Evolutionary conservation across 2,329 filamentous ascomycete genomes (phyloP), one percentile per base, ranked within the genome.

Genomic region (Rugonectria rugulosa): DNA sequence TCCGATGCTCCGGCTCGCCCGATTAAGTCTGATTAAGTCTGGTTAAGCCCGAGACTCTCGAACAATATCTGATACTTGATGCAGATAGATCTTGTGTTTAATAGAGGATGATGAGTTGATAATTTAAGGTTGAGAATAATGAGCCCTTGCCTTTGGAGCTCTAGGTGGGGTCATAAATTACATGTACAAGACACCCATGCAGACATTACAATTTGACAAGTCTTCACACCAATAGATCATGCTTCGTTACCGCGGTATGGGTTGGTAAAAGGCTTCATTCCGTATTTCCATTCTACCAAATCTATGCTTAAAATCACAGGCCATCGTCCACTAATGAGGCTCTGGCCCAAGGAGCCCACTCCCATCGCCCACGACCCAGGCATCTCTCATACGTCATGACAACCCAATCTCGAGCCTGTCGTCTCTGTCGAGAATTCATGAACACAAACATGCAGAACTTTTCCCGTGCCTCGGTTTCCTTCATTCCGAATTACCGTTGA

Each of bases 231-330:
- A n/a, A n/a, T n/a, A n/a, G n/a, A n/a, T n/a, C n/a, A n/a, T n/a
- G n/a, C n/a, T n/a, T n/a, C n/a, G n/a, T n/a, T n/a, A n/a, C n/a
- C n/a, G n/a, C n/a, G n/a, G n/a, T 52, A 32, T 41, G 26, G 53
- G 40, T 59, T 59, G 61, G 64, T 66, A 66, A 67, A 65, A 62
- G 44, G 61, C 57, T 53, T 68, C 64, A 66, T 67, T 70, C 59
- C 63, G 53, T 71, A 60, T 67, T 68, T 73, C 65, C 66, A 71
- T 72, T 73, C 69, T 72, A 74, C 72, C 68, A 60, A 72, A 64
- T 74, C 70, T 73, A 73, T 70, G 65, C 70, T 68, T 64, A 67
- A 69, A 67, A 67, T 68, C 67, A 70, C 60, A 65, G 61, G 62
- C 64, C 61, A 47, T 66, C 57, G 46, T 64, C 64, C 59, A 55